Evolutionary conservation across 2,329 filamentous ascomycete genomes (phyloP), one percentile per base, ranked within the genome.

Genomic region (Paecilomyces sp.): DNA sequence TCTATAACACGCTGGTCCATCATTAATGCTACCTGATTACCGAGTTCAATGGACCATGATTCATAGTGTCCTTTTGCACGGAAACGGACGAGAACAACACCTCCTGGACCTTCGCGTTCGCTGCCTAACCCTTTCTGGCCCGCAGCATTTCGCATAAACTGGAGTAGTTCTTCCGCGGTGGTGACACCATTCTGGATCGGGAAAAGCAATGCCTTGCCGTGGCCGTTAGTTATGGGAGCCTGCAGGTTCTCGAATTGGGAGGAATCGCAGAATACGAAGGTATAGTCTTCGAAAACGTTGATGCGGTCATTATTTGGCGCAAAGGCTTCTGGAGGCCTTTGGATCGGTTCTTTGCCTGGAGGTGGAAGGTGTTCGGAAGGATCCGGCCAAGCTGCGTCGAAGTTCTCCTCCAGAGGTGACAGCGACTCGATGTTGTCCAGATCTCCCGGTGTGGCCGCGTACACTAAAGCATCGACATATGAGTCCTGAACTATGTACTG

Each of bases 1-100:
- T 93, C 87, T 57, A 97, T 88, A 2, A 92, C 87, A 3, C 91
- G 85, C 71, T 96, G 92, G 62, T 92, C 88, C 12, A 95, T 82
- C 54, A 85, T 80, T 22, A 88, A 72, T 1, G 92, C 89, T 15
- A 95, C 84, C 7, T 86, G 77, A 4, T 82, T 87, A 64, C 88
- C 83, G 65, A 96, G 87, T 1, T 85, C 77, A 15, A 83, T 80
- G 61, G 85, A 90, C 91, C 90, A 96, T 9, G 83, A 78, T 58
- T 81, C 75, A 64, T 81, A 75, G 11, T 81, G 77, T 67, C 86
- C 83, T 52, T 80, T 81, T 9, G 86, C 82, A 24, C 86, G 79
- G 64, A 88, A 89, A 55, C 88, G 86, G 53, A 97, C 89, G 25
- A 95, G 83, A 6, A 96, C 87, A 1, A 94, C 88, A 9, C 72